phyloP scores from a whole-genome alignment of 148 eudicot species.

The Vaccinium macrocarpon region DNA sequence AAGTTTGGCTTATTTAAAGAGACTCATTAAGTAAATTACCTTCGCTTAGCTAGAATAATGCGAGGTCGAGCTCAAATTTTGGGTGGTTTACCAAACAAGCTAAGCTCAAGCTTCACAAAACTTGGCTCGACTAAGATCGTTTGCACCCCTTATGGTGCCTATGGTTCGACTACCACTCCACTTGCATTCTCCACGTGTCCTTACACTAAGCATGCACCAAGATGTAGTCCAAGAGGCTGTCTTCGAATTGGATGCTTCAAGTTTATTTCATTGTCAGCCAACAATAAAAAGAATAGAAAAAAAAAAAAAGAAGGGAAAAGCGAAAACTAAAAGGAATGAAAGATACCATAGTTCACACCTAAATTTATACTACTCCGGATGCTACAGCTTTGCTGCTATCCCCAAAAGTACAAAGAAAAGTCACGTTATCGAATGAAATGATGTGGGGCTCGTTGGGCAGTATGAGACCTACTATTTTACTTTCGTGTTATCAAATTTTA shows the following conservation, averaged over 20 bases:
- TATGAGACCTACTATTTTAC: neutral
- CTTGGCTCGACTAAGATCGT: too few species aligned
- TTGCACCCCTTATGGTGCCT: too few species aligned
- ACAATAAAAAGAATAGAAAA: neutral
- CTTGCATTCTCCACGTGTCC: too few species aligned
- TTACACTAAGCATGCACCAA: too few species aligned
- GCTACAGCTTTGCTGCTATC: neutral
- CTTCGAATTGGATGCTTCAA: neutral
- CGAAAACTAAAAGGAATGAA: neutral
- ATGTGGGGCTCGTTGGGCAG: neutral
- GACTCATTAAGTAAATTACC: too few species aligned
- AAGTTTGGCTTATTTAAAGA: too few species aligned
- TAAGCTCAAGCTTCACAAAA: too few species aligned
- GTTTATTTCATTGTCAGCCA: neutral
- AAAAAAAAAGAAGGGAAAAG: neutral
- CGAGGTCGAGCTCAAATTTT: too few species aligned
- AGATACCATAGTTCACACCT: neutral
- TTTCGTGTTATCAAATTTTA: neutral
- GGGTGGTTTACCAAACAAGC: too few species aligned
- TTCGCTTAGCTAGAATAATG: too few species aligned
- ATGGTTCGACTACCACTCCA: too few species aligned
- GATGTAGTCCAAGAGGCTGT: neutral
- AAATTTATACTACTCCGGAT: neutral
- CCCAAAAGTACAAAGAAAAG: neutral
- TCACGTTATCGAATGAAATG: neutral